Evolutionary conservation across 257 asterid species (phyloP), one percentile per base, ranked within the genome.

Genomic region (Handroanthus guayacan): DNA sequence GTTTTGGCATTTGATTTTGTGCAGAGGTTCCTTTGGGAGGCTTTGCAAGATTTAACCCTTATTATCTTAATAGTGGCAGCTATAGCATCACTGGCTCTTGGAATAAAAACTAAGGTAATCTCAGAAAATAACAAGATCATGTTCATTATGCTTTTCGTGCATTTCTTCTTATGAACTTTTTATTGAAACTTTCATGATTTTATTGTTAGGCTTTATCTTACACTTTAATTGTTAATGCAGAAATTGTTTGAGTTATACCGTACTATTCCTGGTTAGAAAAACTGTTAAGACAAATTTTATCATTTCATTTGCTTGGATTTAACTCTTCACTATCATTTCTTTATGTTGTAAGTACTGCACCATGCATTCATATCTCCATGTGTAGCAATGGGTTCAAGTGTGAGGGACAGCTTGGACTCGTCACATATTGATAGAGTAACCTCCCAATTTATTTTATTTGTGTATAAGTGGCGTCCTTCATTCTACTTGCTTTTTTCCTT

Each of bases 1-100:
- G 78, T 71, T 68, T 62, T 38, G 20, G 11, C 60, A 6, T 66
- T 77, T 45, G 57, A 31, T 75, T 34, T 55, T 55, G 20, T 84
- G 70, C 80, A 95, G 99, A 86, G 78, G 78, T 95, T 95, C 88
- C 89, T 94, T 47, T 94, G 97, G 99, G 99, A 94, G 72, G 90
- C 97, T 75, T 92, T 97, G 99, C 97, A 94, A 79, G 99, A 95
- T 76, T 78, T 90, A 68, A 95, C 99, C 66, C 97, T 95, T 83
- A 87, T 95, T 74, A 92, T 95, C 83, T 84, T 95, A 78, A 92
- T 89, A 44, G 64, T 95, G 76, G 97, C 99, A 51, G 99, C 99
- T 14, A 75, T 82, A 31, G 91, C 93, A 54, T 95, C 99, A 2
- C 67, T 95, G 89, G 92, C 74, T 69, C 99, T 95, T 72, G 99